phyloP scores from a whole-genome alignment of 2,329 filamentous ascomycete genomes.

The Thelonectria rubi region DNA sequence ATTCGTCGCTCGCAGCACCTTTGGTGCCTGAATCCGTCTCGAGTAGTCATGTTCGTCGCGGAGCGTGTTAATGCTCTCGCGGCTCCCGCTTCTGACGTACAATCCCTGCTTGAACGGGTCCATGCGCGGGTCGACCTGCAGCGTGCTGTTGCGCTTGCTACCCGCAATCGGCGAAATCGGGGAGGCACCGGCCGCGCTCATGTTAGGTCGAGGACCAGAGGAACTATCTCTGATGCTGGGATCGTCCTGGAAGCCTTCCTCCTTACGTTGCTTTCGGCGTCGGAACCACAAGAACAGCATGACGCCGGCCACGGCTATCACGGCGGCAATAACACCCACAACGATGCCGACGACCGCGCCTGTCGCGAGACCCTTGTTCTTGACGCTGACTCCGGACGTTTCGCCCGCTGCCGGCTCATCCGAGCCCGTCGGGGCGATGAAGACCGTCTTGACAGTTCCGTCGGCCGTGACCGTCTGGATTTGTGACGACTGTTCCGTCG shows the following conservation, averaged over 20 bases:
- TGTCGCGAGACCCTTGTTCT: conserved; percentile 49
- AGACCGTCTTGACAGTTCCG: conserved; percentile 64
- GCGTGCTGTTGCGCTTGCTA: conserved; percentile 60
- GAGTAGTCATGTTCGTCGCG: conserved; percentile 74
- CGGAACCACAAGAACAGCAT: conserved; percentile 56
- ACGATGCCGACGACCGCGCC: conserved; percentile 63
- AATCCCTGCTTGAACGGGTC: conserved; percentile 67
- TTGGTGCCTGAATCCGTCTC: conserved; percentile 63
- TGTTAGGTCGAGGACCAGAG: conserved; percentile 58
- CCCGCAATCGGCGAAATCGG: conserved; percentile 48
- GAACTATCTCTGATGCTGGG: conserved; percentile 62
- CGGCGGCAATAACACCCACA: conserved; percentile 58
- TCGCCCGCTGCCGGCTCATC: conserved; percentile 32
- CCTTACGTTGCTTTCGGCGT: conserved; percentile 55
- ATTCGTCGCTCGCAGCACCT: conserved; percentile 70
- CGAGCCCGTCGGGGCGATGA: conserved; percentile 56
- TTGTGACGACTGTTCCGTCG: conserved; percentile 32
- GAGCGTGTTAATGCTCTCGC: conserved; percentile 70
- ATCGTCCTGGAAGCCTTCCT: conserved; percentile 54
- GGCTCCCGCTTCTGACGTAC: conserved; percentile 67
- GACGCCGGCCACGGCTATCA: conserved; percentile 51
- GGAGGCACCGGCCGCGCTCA: conserved; percentile 47
- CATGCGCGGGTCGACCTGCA: conserved; percentile 70
- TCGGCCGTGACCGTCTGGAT: conserved; percentile 64
- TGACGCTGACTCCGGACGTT: conserved; percentile 25